These are phyloP conservation scores for Thermothelomyces thermophilus DNA, from an alignment of 2,329 filamentous ascomycete species.

Conservation along the genomic window DNA sequence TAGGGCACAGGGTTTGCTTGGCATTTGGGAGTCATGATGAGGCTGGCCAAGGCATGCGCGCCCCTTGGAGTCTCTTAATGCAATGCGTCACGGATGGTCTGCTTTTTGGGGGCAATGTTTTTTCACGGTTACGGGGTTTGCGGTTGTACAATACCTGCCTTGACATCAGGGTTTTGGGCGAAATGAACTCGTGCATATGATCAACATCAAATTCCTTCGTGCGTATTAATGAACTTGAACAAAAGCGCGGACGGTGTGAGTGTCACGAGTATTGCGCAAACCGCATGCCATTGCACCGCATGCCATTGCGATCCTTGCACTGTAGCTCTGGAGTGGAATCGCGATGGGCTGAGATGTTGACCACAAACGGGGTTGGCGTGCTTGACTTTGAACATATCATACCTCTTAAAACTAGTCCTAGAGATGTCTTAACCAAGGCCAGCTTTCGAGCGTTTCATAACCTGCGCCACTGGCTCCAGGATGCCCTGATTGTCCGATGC, in stretches of 20 bases:
- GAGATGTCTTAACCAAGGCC: conserved; percentile 57
- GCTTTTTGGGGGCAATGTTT: conserved; percentile 60
- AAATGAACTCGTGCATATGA: conserved; percentile 58
- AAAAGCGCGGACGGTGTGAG: neutral
- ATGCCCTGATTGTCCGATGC: conserved; percentile 81
- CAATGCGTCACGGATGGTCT: conserved; percentile 68
- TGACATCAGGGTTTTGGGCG: conserved; percentile 55
- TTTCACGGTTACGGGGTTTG: conserved; percentile 58
- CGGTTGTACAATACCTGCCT: conserved; percentile 63
- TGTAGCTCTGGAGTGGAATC: no score
- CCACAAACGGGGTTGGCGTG: no score
- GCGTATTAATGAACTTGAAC: no score
- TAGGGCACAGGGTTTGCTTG: conserved; percentile 47
- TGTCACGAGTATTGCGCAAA: no score
- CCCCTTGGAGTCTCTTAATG: conserved; percentile 59
- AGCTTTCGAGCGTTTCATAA: conserved; percentile 79
- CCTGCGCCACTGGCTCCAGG: conserved; percentile 73
- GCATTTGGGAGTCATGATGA: conserved; percentile 55
- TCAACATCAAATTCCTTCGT: conserved; percentile 21
- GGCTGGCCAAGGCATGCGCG: conserved; percentile 40
- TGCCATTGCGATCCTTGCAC: no score
- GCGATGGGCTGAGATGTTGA: no score
- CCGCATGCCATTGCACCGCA: no score
- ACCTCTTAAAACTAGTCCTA: no score
- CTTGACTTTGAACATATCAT: no score